Percentiles rank a stretch among this genome's conserved stretches.
phyloP scores from a whole-genome alignment of 768 basidiomycete genomes.

The Boletus vermiculosoides region DNA sequence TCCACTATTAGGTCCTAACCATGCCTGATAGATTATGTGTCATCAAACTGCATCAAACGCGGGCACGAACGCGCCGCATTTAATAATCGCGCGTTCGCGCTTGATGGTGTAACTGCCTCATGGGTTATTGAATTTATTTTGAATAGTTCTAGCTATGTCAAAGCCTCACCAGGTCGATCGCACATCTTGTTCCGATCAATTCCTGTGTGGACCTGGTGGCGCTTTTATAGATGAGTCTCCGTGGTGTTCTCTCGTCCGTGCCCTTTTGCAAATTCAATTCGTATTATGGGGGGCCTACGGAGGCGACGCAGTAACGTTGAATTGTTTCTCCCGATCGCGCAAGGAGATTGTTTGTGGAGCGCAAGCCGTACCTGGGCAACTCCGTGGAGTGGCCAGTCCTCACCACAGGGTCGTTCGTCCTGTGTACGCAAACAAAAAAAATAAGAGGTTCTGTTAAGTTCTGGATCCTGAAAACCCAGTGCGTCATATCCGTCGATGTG shows the following conservation, averaged over 20 bases:
- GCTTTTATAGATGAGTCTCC: conserved; percentile 17
- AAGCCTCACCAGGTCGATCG: conserved; percentile 18
- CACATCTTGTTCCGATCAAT: conserved; percentile 28
- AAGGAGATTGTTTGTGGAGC: conserved; percentile 20
- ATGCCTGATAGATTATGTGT: conserved; percentile 14
- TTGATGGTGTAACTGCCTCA: conserved; percentile 20
- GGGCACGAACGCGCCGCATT: conserved; percentile 11
- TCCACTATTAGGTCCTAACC: conserved; percentile 19
- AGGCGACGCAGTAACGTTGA: conserved; percentile 20
- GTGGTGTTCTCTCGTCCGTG: conserved; percentile 25
- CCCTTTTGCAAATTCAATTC: conserved; percentile 24
- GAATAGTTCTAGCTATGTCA: neutral
- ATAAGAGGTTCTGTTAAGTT: neutral
- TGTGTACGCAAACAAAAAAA: neutral
- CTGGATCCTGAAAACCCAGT: neutral
- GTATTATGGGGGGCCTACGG: conserved; percentile 12
- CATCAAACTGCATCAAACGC: conserved; percentile 15
- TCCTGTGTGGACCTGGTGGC: conserved; percentile 23
- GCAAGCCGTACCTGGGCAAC: conserved; percentile 6
- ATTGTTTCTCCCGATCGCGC: conserved; percentile 10
- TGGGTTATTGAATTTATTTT: conserved; percentile 12
- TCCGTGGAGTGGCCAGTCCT: conserved; percentile 22
- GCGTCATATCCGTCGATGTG: conserved; percentile 23
- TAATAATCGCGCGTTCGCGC: conserved; percentile 10
- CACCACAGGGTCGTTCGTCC: conserved; percentile 19